These are phyloP conservation scores for Candida manassasensis DNA, from an alignment of 805 yeast genomes.

Conservation along the genomic window DNA sequence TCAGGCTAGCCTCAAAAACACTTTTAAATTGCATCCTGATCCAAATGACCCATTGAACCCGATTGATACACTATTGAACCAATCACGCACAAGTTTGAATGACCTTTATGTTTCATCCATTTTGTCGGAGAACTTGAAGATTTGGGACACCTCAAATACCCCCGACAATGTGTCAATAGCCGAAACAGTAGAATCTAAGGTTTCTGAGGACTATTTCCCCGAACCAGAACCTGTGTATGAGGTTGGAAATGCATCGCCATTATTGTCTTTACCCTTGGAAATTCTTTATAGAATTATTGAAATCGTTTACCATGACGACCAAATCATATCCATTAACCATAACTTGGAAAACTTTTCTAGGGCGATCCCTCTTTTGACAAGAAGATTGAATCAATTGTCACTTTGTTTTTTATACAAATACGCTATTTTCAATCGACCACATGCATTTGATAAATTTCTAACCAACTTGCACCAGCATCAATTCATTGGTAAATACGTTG, in stretches of 20 bases:
- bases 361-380: slow-evolving; percentile 52
- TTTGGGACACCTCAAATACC: slow-evolving; percentile 4
- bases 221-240: neutral
- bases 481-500: slow-evolving; percentile 56
- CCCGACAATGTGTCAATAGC: slow-evolving; percentile 5
- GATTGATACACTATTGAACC: slow-evolving; percentile 1
- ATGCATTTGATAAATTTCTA: slow-evolving; percentile 68
- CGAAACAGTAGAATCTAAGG: slow-evolving; percentile 9
- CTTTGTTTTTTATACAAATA: slow-evolving; percentile 58
- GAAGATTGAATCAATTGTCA: slow-evolving; percentile 53
- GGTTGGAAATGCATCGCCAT: slow-evolving; percentile 7
- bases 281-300: slow-evolving; percentile 52
- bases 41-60: slow-evolving; percentile 3
- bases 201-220: slow-evolving; percentile 2
- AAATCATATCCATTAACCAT: slow-evolving; percentile 44
- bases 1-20: neutral
- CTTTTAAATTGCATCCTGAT: slow-evolving; percentile 4
- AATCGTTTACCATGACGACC: slow-evolving; percentile 49
- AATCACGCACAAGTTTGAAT: neutral
- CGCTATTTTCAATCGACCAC: slow-evolving; percentile 74
- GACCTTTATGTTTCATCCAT: slow-evolving; percentile 3
- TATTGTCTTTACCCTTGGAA: slow-evolving; percentile 47
- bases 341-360: slow-evolving; percentile 48
- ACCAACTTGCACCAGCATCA: slow-evolving; percentile 41
- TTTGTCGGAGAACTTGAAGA: slow-evolving; percentile 2